These are phyloP conservation scores for Sugiyamaella mastotermitis DNA, from an alignment of 805 yeast species.

Conservation along the genomic window DNA sequence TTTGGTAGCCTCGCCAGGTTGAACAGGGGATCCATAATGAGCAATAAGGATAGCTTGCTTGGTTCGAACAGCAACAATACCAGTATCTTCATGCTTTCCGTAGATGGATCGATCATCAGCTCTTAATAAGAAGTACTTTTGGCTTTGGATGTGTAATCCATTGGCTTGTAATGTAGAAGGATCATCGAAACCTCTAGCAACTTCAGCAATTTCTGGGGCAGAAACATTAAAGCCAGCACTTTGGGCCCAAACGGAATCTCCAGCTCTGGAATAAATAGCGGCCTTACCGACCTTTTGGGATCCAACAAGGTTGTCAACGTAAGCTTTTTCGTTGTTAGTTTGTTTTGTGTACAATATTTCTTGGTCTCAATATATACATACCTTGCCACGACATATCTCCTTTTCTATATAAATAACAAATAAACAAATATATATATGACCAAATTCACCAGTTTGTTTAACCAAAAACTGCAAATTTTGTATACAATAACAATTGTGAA, in stretches of 20 bases:
- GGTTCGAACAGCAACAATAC: conserved; percentile 86
- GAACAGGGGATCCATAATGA: conserved; percentile 81
- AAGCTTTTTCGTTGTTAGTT: conserved; percentile 47
- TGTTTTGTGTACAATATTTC: background rate
- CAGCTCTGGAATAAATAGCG: conserved; percentile 88
- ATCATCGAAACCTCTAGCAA: conserved; percentile 76
- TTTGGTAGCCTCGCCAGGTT: conserved; percentile 91
- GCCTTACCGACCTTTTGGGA: conserved; percentile 90
- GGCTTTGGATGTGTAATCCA: conserved; percentile 80
- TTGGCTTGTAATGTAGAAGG: conserved; percentile 73
- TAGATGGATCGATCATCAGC: conserved; percentile 92
- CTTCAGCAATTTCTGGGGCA: conserved; percentile 62
- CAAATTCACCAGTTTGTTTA: no score
- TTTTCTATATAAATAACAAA: background rate
- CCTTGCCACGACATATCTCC: conserved; percentile 31
- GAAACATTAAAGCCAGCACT: conserved; percentile 60
- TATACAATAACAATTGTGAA: no score
- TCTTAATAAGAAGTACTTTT: conserved; percentile 79
- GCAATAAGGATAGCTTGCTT: conserved; percentile 87
- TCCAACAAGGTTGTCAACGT: conserved; percentile 86
- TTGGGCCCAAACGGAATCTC: conserved; percentile 92
- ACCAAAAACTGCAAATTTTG: no score
- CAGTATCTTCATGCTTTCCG: conserved; percentile 84
- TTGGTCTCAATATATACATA: conserved; percentile 15
- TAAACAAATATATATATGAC: background rate